Evolutionary conservation across 768 basidiomycete genomes (phyloP).

Genomic region (Boletus reticulatus): DNA sequence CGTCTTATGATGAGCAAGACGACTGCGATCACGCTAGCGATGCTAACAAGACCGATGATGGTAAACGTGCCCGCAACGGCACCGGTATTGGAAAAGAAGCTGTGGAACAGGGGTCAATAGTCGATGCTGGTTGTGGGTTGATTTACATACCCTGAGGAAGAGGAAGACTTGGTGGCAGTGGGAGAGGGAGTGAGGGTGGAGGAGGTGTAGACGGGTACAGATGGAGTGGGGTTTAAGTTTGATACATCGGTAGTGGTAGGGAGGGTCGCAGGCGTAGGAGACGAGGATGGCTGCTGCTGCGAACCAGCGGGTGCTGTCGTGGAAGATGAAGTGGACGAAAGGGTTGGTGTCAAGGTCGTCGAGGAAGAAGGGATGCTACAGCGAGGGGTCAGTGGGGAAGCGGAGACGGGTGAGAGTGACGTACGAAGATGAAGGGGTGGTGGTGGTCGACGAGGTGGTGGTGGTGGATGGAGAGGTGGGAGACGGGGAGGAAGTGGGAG

Average conservation of each 20-base stretch:
- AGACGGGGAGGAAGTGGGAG: neutral
- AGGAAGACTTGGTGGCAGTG: conserved; percentile 5
- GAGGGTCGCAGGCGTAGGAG: neutral
- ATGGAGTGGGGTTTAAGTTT: neutral
- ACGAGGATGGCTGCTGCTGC: conserved; percentile 1
- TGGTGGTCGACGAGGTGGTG: neutral
- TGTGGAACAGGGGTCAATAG: conserved; percentile 12
- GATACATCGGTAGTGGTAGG: neutral
- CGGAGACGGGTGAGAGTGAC: neutral
- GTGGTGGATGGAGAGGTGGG: neutral
- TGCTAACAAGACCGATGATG: conserved; percentile 36
- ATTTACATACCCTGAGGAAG: conserved; percentile 22
- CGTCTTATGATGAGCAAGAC: conserved; percentile 30
- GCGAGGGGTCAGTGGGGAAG: neutral
- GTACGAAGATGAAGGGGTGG: neutral
- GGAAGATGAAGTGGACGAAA: neutral
- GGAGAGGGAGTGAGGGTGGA: conserved; percentile 11
- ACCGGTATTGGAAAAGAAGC: conserved; percentile 47
- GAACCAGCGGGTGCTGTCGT: neutral
- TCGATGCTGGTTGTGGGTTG: neutral
- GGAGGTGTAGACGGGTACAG: neutral
- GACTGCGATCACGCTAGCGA: conserved; percentile 32
- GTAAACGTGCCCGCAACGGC: conserved; percentile 48
- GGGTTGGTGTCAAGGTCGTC: neutral
- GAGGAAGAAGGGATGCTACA: neutral